Percentiles rank a stretch among this genome's conserved stretches.
These are phyloP conservation scores for Chaetoceros muelleri DNA, from an alignment of 108 stramenopile species.

Conservation along the genomic window DNA sequence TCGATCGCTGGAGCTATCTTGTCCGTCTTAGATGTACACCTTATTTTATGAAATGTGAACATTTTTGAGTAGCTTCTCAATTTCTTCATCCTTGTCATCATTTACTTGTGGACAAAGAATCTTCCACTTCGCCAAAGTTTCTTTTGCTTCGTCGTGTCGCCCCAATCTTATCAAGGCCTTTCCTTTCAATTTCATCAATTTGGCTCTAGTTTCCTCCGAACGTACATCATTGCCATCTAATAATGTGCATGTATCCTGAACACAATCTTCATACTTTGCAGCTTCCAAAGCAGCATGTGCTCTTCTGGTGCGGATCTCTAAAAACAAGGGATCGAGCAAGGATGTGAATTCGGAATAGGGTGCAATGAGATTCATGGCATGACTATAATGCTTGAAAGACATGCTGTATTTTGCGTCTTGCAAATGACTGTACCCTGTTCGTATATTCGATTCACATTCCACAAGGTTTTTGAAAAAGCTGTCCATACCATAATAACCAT, in stretches of 20 bases:
- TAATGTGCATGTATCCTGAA: neutral
- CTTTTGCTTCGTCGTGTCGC: neutral
- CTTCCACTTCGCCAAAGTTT: slow-evolving; percentile 1
- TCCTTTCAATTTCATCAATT: neutral
- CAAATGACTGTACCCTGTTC: neutral
- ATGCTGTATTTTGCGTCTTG: neutral
- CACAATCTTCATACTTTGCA: neutral
- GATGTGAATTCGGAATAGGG: neutral
- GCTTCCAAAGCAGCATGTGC: neutral
- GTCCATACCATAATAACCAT: no score
- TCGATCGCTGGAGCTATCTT: no score
- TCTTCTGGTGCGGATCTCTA: neutral
- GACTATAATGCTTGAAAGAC: neutral
- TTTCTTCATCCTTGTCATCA: no score
- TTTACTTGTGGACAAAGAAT: slow-evolving; percentile 1
- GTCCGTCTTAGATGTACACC: no score
- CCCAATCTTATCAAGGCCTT: neutral
- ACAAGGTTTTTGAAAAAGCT: neutral
- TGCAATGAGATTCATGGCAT: neutral
- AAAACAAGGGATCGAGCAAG: neutral
- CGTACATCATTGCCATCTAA: neutral
- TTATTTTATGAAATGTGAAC: no score
- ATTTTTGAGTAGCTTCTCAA: no score
- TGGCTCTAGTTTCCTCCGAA: no score
- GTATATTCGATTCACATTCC: neutral